Evolutionary conservation across 106 monocot species (phyloP), one percentile per base, ranked within the genome.

Genomic region (Dioscorea zingiberensis): DNA sequence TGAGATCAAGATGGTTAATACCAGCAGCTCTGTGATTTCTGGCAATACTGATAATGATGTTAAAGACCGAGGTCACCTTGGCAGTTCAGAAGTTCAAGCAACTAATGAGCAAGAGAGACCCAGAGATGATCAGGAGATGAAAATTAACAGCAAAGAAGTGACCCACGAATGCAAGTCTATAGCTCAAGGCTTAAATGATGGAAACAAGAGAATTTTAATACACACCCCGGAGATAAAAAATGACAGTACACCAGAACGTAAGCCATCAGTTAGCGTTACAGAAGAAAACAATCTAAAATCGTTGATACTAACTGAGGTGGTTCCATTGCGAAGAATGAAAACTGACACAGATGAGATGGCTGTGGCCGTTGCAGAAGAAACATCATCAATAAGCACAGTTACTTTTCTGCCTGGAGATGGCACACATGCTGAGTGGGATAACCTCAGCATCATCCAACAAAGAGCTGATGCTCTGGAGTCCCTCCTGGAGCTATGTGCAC

Each of bases 391-490:
- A 7, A 83, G 79, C 66, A 74, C 79, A 13, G 48, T 79, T 17
- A 82, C 79, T 1, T 25, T 71, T 55, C 63, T 63, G 13, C 76
- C 61, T 28, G 77, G 55, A 48, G 78, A 83, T 18, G 65, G 25
- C 60, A 30, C 45, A 4, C 71, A 71, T n/a, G 69, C 60, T 23
- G 89, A 85, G 54, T 90, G 90, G 90, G 85, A 85, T 4, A 69
- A 62, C 61, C 54, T 78, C 65, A 77, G 61, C 45, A 67, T 77
- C 2, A 72, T 86, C 15, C 85, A 86, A 44, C 83, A 89, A 62
- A 75, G 93, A 64, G 89, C 93, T 28, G 77, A 89, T 47, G 93
- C 93, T 22, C 53, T 94, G 27, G 93, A 94, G 47, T 83, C 78
- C 16, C 74, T 94, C 18, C 89, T 94, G 10, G 93, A 94, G 65